Evolutionary conservation across 257 asterid species (phyloP), one percentile per base, ranked within the genome.

Genomic region (Thymus mandschuricus): DNA sequence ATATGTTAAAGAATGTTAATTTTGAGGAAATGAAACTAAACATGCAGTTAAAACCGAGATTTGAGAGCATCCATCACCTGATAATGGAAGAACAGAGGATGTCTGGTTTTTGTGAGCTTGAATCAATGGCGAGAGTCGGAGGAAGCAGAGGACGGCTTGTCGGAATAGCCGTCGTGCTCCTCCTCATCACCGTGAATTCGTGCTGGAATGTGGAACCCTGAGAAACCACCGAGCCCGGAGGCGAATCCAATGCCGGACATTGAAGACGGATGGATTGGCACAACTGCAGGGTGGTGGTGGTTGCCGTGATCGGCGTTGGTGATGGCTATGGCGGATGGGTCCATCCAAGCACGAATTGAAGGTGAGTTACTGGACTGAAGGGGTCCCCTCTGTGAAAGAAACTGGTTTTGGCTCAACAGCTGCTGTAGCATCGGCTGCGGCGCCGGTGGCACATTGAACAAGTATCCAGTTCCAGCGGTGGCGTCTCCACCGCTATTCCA

Each of bases 311-410:
- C 97, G 46, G 85, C 68, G 60, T 79, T 50, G 72, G 91, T 74
- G 38, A 88, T 79, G n/a, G 64, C 11, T 5, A 34, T 38, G 51
- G 54, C 54, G 52, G 91, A 69, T 28, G 94, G 96, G 75, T 94
- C 98, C 81, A 89, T 87, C 96, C 93, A 91, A 76, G 98, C 98
- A 81, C 98, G 97, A 89, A 86, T 13, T 69, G 98, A 89, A 89
- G 99, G 87, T 77, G 97, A 72, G 86, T 81, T 85, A 94, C 92
- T 95, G 99, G 99, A 95, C 99, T 95, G 99, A 95, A 95, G 99
- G 99, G 99, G 92, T 95, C 99, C 98, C 99, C 99, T 89, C 98
- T 91, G 99, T 73, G 92, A 60, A 78, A 78, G 78, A 46, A 85
- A 68, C 81, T 91, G 97, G 77, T 82, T 86, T 43, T 88, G 91